These are phyloP conservation scores for Penicillium paneum DNA, from an alignment of 2,329 filamentous ascomycete species.

Conservation along the genomic window DNA sequence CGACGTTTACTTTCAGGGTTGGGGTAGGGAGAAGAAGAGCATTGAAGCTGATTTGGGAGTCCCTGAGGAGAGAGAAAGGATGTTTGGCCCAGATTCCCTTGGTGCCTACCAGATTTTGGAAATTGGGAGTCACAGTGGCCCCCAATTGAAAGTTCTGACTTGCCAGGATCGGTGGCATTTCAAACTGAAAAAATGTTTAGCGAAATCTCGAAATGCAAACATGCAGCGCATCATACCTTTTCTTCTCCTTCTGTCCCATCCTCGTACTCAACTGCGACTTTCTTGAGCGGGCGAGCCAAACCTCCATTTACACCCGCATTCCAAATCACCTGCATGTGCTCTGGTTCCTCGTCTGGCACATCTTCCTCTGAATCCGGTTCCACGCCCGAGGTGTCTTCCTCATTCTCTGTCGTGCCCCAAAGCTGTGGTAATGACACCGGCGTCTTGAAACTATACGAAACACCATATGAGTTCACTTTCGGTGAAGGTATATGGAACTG, in stretches of 20 bases:
- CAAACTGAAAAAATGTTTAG: slow-evolving; percentile 28
- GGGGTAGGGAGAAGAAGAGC: slow-evolving; percentile 33
- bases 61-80: slow-evolving; percentile 33
- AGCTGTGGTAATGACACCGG: slow-evolving; percentile 31
- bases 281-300: slow-evolving; percentile 24
- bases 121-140: slow-evolving; percentile 29
- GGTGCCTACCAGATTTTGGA: slow-evolving; percentile 26
- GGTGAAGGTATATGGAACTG: slow-evolving; percentile 30
- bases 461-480: slow-evolving; percentile 25
- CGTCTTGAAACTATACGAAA: slow-evolving; percentile 36
- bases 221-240: slow-evolving; percentile 22
- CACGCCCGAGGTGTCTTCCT: slow-evolving; percentile 16
- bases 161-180: slow-evolving; percentile 28
- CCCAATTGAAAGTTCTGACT: slow-evolving; percentile 33
- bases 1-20: slow-evolving; percentile 28
- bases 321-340: slow-evolving; percentile 29
- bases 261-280: slow-evolving; percentile 21
- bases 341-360: slow-evolving; percentile 9
- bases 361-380: slow-evolving; percentile 13
- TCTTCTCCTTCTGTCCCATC: slow-evolving; percentile 27
- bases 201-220: not conserved
- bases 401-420: slow-evolving; percentile 19
- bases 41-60: slow-evolving; percentile 29
- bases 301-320: slow-evolving; percentile 33
- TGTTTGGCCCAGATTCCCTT: slow-evolving; percentile 29